A percentile compares a stretch with the other conserved stretches of the same genome.
Evolutionary conservation across 257 asterid species (phyloP).

Genomic region (Solanum neorickii): DNA sequence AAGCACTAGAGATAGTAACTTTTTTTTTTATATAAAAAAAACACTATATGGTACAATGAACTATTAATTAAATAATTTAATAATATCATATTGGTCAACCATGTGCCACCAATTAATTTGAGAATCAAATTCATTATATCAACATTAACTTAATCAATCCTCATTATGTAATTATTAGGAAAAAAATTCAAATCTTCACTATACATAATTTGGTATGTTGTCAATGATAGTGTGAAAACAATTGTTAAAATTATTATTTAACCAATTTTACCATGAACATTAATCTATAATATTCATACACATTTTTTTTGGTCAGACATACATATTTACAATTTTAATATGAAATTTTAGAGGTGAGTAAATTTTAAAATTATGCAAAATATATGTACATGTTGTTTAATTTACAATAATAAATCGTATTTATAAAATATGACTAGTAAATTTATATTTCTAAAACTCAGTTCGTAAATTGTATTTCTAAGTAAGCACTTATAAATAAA

Average conservation of each 20-base stretch:
- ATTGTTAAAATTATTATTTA: neutral
- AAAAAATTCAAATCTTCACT: neutral
- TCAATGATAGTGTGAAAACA: neutral
- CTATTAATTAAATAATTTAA: neutral
- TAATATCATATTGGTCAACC: neutral
- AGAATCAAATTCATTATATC: neutral
- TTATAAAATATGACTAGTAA: neutral
- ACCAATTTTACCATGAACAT: neutral
- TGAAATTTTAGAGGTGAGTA: too few relatives aligned
- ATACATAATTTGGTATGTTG: neutral
- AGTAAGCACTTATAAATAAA: neutral
- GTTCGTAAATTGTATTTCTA: neutral
- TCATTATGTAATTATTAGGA: neutral
- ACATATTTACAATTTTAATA: too few relatives aligned
- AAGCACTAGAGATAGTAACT: neutral
- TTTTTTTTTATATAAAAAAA: neutral
- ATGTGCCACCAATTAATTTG: neutral
- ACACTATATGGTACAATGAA: neutral
- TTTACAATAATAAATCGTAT: neutral
- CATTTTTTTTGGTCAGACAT: too few relatives aligned
- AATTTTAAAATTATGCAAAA: neutral
- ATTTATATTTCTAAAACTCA: too few relatives aligned
- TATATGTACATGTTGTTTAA: neutral
- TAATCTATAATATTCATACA: neutral
- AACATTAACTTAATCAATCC: neutral